Conservation (phyloP, 2,329 filamentous ascomycete species). For the Graphilbum sp. region DNA sequence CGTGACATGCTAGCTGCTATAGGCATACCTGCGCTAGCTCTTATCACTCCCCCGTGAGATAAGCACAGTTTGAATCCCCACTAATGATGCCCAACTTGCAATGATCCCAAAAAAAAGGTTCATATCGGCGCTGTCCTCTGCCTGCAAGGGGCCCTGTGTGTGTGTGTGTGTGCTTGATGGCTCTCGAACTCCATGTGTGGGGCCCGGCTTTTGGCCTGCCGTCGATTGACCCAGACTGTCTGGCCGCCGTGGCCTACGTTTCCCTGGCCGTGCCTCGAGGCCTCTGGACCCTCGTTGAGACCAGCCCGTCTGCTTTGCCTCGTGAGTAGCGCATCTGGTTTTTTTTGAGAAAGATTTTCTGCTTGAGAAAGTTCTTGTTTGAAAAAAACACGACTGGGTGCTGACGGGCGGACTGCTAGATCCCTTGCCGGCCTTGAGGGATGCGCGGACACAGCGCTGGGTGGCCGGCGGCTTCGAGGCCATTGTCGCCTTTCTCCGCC, state of each 20-base stretch:
- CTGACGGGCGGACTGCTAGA: constrained; percentile 23
- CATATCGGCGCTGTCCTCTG: no score
- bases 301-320: constrained; percentile 53
- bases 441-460: constrained; percentile 32
- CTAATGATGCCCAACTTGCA: no score
- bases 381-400: no score
- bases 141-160: no score
- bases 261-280: constrained; percentile 39
- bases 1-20: no score
- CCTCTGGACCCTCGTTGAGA: constrained; percentile 54
- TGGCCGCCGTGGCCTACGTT: constrained; percentile 68
- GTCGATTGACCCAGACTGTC: constrained; percentile 82
- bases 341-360: not conserved
- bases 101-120: no score
- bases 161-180: constrained; percentile 12
- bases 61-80: no score
- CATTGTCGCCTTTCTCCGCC: constrained; percentile 39
- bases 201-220: constrained; percentile 76
- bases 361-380: no score
- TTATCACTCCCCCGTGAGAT: no score
- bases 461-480: constrained; percentile 41
- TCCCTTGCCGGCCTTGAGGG: constrained; percentile 36
- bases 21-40: no score
- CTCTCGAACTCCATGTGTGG: constrained; percentile 73
- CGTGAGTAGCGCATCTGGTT: constrained; percentile 3